A percentile compares a stretch with the other conserved stretches of the same genome.
These are phyloP conservation scores for Aspergillus arachidicola DNA, from an alignment of 2,329 filamentous ascomycete species.

Conservation along the genomic window DNA sequence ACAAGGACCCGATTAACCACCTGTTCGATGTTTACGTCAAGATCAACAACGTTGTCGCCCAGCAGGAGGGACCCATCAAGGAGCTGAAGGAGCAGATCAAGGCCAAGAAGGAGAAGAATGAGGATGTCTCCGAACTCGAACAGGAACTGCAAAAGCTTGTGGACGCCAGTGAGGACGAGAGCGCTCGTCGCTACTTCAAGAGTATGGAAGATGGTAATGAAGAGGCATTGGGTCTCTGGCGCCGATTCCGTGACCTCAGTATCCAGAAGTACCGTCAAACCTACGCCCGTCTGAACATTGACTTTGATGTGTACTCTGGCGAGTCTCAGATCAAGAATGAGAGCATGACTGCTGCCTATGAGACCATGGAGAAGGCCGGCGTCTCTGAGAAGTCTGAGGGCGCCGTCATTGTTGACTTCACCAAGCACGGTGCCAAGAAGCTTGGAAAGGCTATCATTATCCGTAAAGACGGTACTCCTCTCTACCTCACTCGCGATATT, in stretches of 20 bases:
- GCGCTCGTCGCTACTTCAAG: slow-evolving; percentile 66
- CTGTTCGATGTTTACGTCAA: slow-evolving; percentile 68
- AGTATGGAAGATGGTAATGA: slow-evolving; percentile 66
- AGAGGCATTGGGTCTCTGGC: slow-evolving; percentile 63
- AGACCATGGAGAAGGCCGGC: slow-evolving; percentile 60
- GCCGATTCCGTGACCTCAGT: slow-evolving; percentile 64
- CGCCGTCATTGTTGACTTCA: slow-evolving; percentile 69
- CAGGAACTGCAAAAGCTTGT: slow-evolving; percentile 52
- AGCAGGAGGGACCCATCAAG: slow-evolving; percentile 61
- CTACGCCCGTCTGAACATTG: slow-evolving; percentile 66
- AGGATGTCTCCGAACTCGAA: slow-evolving; percentile 53
- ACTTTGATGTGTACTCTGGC: slow-evolving; percentile 68
- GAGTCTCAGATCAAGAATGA: slow-evolving; percentile 68
- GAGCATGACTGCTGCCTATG: slow-evolving; percentile 63
- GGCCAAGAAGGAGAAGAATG: slow-evolving; percentile 50
- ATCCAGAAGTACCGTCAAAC: slow-evolving; percentile 67
- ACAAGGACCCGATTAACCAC: slow-evolving; percentile 65
- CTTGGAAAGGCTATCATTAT: slow-evolving; percentile 68
- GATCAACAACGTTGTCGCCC: slow-evolving; percentile 59
- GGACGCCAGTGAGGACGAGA: slow-evolving; percentile 60
- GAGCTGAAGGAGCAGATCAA: slow-evolving; percentile 54
- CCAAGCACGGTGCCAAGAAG: slow-evolving; percentile 68
- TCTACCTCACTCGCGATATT: slow-evolving; percentile 71
- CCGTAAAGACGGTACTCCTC: slow-evolving; percentile 67
- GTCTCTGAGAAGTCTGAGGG: slow-evolving; percentile 67